These are phyloP conservation scores for Ceratocystiopsis minuta DNA, from an alignment of 2,329 filamentous ascomycete species.

Conservation along the genomic window DNA sequence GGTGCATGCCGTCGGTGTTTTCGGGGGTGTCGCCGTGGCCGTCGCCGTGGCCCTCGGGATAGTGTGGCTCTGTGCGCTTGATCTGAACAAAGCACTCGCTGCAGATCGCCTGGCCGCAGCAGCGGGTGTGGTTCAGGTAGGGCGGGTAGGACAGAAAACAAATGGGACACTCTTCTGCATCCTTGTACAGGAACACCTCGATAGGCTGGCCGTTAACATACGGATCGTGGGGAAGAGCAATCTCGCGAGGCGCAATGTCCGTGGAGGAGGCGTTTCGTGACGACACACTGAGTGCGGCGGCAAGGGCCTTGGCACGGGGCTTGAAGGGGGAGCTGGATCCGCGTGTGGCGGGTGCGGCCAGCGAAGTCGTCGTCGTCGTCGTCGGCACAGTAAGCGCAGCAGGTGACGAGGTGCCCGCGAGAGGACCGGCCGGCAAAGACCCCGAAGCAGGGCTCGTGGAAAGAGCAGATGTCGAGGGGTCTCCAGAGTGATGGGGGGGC, in stretches of 20 bases:
- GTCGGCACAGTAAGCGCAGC: slow-evolving; percentile 37
- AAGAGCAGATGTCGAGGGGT: no score
- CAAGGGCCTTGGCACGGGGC: slow-evolving; percentile 74
- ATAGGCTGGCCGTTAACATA: slow-evolving; percentile 89
- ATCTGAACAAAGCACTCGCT: slow-evolving; percentile 99
- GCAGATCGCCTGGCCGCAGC: slow-evolving; percentile 90
- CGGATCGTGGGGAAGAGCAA: slow-evolving; percentile 63
- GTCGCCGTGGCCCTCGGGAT: slow-evolving; percentile 57
- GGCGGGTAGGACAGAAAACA: slow-evolving; percentile 94
- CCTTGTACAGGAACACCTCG: slow-evolving; percentile 86
- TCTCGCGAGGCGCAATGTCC: slow-evolving; percentile 59
- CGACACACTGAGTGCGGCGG: slow-evolving; percentile 56
- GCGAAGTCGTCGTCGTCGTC: no score
- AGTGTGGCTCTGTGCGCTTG: slow-evolving; percentile 79
- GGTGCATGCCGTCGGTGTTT: slow-evolving; percentile 14
- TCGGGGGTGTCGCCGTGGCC: slow-evolving; percentile 17
- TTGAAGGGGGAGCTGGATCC: slow-evolving; percentile 48
- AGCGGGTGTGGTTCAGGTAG: slow-evolving; percentile 83
- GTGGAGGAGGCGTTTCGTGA: slow-evolving; percentile 54
- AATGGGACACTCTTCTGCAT: slow-evolving; percentile 79
- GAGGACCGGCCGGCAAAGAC: slow-evolving; percentile 14
- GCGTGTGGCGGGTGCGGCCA: no score
- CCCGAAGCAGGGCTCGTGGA: no score
- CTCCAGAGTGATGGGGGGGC: no score
- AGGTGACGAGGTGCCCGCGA: slow-evolving; percentile 59